phyloP scores from a whole-genome alignment of 2,329 filamentous ascomycete species.

The Fusarium pseudoanthophilum region DNA sequence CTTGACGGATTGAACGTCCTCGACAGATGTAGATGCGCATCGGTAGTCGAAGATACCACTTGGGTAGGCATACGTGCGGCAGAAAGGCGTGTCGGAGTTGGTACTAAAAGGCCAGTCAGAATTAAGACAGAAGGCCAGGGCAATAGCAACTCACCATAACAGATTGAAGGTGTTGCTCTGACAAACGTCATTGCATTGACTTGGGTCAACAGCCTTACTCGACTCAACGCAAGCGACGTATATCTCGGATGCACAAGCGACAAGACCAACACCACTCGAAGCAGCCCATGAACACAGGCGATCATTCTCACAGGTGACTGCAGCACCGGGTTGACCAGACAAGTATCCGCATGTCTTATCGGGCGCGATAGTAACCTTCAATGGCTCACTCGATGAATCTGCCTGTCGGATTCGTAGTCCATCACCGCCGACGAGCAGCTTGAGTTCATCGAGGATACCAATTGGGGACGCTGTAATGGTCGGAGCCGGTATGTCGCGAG shows the following conservation, averaged over 20 bases:
- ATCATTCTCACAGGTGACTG: background rate
- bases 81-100: background rate
- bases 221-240: background rate
- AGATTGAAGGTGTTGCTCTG: background rate
- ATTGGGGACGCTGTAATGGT: too few species aligned
- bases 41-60: background rate
- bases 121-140: too few species aligned
- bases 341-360: background rate
- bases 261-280: background rate
- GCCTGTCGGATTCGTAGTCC: background rate
- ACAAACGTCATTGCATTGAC: background rate
- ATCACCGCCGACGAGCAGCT: background rate
- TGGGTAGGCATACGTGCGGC: slow-evolving; percentile 1
- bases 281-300: background rate
- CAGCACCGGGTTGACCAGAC: background rate
- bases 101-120: rapidly evolving
- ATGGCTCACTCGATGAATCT: background rate
- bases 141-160: background rate
- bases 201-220: background rate
- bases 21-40: background rate
- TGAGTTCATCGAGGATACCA: too few species aligned
- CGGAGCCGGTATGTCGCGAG: background rate
- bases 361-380: background rate
- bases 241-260: background rate
- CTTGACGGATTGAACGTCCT: rapidly evolving